Evolutionary conservation across 2,329 filamentous ascomycete species (phyloP), one percentile per base, ranked within the genome.

Genomic region (Coleophoma crateriformis): DNA sequence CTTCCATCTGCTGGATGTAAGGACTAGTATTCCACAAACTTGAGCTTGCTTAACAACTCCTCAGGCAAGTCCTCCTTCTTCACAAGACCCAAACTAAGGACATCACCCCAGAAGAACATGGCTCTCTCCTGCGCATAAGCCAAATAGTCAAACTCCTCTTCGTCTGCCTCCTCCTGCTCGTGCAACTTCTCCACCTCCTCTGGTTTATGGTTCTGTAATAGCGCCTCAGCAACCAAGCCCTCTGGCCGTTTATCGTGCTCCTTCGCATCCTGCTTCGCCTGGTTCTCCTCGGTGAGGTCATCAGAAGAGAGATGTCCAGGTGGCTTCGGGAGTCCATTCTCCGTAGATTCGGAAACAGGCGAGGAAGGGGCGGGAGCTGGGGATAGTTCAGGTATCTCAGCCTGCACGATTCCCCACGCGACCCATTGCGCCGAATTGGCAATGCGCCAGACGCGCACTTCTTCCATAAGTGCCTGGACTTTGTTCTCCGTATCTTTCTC

Each of bases 321-420:
- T 41, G 12, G n/a, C 17, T 41, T 19, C 17, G 14, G 39, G 39
- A 12, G 15, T 19, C 22, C 11, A 5, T 13, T 41, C 15, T 17
- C 22, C 39, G 39, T 17, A 41, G 12, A 5, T 19, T 41, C 17
- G 10, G 17, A 13, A 22, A 4, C 10, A 20, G 39, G 17, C 39
- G 17, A 20, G 17, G 17, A 13, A 17, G 14, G 17, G 12, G 13
- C 17, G 8, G 39, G 39, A 22, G 17, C 22, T 32, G 20, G 12
- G 11, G 20, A 27, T 33, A 92, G 74, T 0, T 84, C 88, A 0
- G 88, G 84, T 1, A 95, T 77, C 65, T 94, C 91, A 44, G 94
- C 92, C 70, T 99, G 94, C 46, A 99, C 87, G 54, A 97, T 89
- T 20, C 94, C 94, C 94, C 94, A 99, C 1, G 90, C 88, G 20